Evolutionary conservation across 2,329 filamentous ascomycete species (phyloP).

Genomic region (Proliferodiscus dingleyae): DNA sequence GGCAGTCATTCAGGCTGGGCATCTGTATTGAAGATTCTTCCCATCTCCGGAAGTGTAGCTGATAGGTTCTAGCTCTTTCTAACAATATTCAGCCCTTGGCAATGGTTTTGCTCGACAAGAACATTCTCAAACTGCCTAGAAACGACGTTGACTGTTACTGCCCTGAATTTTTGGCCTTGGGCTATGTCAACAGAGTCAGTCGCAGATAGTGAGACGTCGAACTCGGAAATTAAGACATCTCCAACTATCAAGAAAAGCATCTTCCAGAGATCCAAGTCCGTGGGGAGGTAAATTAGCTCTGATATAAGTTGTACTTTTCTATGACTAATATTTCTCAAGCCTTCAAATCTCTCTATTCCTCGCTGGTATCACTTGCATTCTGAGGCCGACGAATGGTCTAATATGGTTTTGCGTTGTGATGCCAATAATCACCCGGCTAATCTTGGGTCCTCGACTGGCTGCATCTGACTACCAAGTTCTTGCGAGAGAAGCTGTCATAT

Average conservation of each 20-base stretch:
- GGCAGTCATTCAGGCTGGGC: slow-evolving; percentile 60
- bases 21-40: slow-evolving; percentile 50
- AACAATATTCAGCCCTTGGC: slow-evolving; percentile 78
- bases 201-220: slow-evolving; percentile 7
- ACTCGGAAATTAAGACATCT: slow-evolving; percentile 30
- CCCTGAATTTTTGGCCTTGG: slow-evolving; percentile 86
- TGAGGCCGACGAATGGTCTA: slow-evolving; percentile 84
- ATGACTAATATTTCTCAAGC: slow-evolving; percentile 32
- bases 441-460: slow-evolving; percentile 34
- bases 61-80: slow-evolving; percentile 55
- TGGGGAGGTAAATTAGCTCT: slow-evolving; percentile 32
- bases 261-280: slow-evolving; percentile 25
- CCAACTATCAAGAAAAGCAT: slow-evolving; percentile 11
- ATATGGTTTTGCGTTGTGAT: slow-evolving; percentile 71
- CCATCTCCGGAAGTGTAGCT: slow-evolving; percentile 30
- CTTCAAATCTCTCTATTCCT: slow-evolving; percentile 63
- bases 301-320: background rate
- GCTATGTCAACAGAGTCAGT: slow-evolving; percentile 46
- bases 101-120: slow-evolving; percentile 91
- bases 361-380: slow-evolving; percentile 75
- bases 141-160: slow-evolving; percentile 76
- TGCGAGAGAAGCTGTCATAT: slow-evolving; percentile 58
- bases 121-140: slow-evolving; percentile 95
- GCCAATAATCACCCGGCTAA: slow-evolving; percentile 44
- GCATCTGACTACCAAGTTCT: slow-evolving; percentile 44